Base-by-base conservation (phyloP, 495 filamentous ascomycete genomes). In the Lasiosphaeria ovina region DNA sequence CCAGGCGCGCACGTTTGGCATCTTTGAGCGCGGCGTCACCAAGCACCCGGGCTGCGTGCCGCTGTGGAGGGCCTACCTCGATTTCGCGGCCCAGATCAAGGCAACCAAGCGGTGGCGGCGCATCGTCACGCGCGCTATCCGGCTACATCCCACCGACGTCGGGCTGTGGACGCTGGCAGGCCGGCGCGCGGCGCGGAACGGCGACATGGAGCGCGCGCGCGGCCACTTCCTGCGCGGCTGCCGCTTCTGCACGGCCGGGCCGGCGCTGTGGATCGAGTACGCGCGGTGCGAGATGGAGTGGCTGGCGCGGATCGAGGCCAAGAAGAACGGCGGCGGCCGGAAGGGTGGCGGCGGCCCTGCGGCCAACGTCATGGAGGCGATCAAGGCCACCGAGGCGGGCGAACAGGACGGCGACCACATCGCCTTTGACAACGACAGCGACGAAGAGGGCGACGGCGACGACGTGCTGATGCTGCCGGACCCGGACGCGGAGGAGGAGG, bases 41-140 rank as follows among this genome's bases (percentile, higher is more conserved):
- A 93, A 90, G 65, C 94, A 97, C 70, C 87, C 87, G 3, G 93
- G 91, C 2, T 89, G 89, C 68, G 57, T 93, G 11, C 84, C 81
- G 10, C 77, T 98, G n/a, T 99, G 94, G 94, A 84, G 90, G 69
- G 89, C 93, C 64, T 97, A 96, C 70, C 85, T 97, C 51, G 85
- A 90, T 45, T 97, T 89, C 74, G 87, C 90, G 5, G 78, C 84
- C 62, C 78, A 85, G 62, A 85, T 91, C 70, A 89, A 88, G 66
- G 86, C 92, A 3, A 84, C 82, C 58, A 93, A 92, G 72, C 90
- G 91, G 62, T 86, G 96, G 60, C 82, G 86, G 32, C 84, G 86
- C 58, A 84, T 94, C 55, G 81, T 96, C 63, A 92, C 89, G 42
- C 83, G 77, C 34, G 88, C 90, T 24, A 73, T 99, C 52, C 82